Conservation (phyloP, 2,329 filamentous ascomycete species). For the Fusarium illudens region DNA sequence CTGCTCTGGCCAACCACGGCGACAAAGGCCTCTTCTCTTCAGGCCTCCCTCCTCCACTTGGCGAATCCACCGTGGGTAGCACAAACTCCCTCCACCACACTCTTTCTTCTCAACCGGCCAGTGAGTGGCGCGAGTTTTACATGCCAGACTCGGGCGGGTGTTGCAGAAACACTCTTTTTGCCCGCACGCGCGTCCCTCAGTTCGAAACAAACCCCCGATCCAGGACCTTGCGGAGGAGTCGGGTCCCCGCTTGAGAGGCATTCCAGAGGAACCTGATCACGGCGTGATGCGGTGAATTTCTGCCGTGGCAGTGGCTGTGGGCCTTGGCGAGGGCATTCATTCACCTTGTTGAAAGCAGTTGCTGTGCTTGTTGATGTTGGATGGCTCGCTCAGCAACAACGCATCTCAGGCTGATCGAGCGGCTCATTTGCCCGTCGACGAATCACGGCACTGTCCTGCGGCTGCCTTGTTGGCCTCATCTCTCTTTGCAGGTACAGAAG, state of each 20-base stretch:
- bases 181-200: constrained; percentile 30
- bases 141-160: constrained; percentile 33
- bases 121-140: constrained; percentile 35
- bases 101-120: constrained; percentile 7
- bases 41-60: constrained; percentile 8
- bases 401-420: not conserved
- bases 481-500: not conserved
- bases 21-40: not conserved
- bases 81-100: constrained; percentile 10
- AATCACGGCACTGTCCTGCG: constrained; percentile 18
- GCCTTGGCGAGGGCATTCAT: not conserved
- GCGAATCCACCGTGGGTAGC: constrained; percentile 1
- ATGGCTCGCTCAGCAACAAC: constrained; percentile 13
- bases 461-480: constrained; percentile 1
- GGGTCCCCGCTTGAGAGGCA: constrained; percentile 15
- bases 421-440: constrained; percentile 23
- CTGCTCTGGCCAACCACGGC: constrained; percentile 22
- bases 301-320: not conserved
- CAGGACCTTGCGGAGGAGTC: constrained; percentile 6
- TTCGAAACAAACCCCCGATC: constrained; percentile 31
- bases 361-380: constrained; percentile 2
- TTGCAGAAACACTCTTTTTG: constrained; percentile 17
- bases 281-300: constrained; percentile 6
- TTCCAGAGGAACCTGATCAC: not conserved
- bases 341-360: not conserved